Evolutionary conservation across 2,329 filamentous ascomycete species (phyloP).

Genomic region (Myriosclerotinia curreyana): DNA sequence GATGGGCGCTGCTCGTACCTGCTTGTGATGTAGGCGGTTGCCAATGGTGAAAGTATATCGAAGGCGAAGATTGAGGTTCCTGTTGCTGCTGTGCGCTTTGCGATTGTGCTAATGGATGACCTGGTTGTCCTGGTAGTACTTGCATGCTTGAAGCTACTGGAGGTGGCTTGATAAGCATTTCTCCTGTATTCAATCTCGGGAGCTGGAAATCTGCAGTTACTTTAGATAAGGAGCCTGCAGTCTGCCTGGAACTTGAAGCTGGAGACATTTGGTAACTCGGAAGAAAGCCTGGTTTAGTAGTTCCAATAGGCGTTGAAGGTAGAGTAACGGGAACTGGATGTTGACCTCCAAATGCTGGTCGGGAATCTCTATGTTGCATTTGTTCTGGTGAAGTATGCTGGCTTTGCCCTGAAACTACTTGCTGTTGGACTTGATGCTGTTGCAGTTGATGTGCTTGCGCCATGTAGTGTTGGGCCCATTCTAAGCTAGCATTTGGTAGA

Average conservation of each 20-base stretch:
- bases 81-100: conserved; percentile 55
- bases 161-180: conserved; percentile 42
- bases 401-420: conserved; percentile 48
- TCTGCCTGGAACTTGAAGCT: conserved; percentile 36
- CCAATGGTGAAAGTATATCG: conserved; percentile 92
- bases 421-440: conserved; percentile 38
- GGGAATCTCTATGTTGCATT: conserved; percentile 53
- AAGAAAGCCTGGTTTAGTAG: conserved; percentile 32
- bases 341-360: conserved; percentile 37
- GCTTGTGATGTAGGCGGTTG: conserved; percentile 71
- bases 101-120: conserved; percentile 49
- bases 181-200: conserved; percentile 45
- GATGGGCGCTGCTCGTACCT: conserved; percentile 54
- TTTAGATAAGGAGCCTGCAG: conserved; percentile 30
- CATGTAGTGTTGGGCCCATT: conserved; percentile 67
- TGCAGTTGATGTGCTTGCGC: conserved; percentile 51
- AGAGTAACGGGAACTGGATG: conserved; percentile 33
- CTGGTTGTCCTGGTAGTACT: conserved; percentile 45
- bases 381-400: conserved; percentile 51
- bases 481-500: conserved; percentile 58
- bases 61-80: conserved; percentile 59
- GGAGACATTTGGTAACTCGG: conserved; percentile 40
- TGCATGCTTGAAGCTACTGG: conserved; percentile 43
- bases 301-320: conserved; percentile 37
- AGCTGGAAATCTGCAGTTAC: conserved; percentile 39